Conservation (phyloP, 2,329 filamentous ascomycete genomes). For the Scortechinia acanthostroma region DNA sequence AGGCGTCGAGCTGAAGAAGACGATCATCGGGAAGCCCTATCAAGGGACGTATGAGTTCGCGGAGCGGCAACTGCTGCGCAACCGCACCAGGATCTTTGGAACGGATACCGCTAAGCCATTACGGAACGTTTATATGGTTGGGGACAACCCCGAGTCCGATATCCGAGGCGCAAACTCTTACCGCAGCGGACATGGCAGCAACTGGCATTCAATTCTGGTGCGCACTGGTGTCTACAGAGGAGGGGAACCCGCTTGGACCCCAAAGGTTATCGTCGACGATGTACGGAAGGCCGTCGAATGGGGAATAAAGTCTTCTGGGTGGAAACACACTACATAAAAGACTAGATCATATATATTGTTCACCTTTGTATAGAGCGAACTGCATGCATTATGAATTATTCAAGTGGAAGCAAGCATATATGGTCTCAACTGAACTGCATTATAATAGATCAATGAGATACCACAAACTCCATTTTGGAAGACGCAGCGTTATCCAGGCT, state of each 20-base stretch:
- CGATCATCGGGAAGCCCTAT: slow-evolving; percentile 61
- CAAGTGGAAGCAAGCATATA: no score
- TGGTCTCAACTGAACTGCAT: no score
- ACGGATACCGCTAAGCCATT: not conserved
- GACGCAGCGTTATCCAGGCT: no score
- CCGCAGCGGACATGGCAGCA: slow-evolving; percentile 39
- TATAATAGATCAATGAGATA: no score
- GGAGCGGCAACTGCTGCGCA: slow-evolving; percentile 40
- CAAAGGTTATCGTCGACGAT: slow-evolving; percentile 47
- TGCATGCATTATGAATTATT: no score
- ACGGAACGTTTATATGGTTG: slow-evolving; percentile 66
- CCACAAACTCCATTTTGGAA: no score
- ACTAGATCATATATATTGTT: no score
- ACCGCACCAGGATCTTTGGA: slow-evolving; percentile 12
- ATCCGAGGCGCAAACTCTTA: slow-evolving; percentile 64
- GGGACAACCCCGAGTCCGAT: slow-evolving; percentile 61
- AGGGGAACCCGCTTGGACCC: slow-evolving; percentile 37
- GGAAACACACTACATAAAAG: not conserved
- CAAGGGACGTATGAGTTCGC: slow-evolving; percentile 59
- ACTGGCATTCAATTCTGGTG: slow-evolving; percentile 62
- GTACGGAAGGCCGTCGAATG: slow-evolving; percentile 61
- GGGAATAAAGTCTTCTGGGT: slow-evolving; percentile 29
- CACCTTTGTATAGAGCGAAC: no score
- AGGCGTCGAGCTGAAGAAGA: slow-evolving; percentile 34
- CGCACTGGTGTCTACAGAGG: slow-evolving; percentile 57